Percentiles rank a stretch among this genome's conserved stretches.
These are phyloP conservation scores for Monoraphidium neglectum DNA, from an alignment of 139 green algal species.

Conservation along the genomic window DNA sequence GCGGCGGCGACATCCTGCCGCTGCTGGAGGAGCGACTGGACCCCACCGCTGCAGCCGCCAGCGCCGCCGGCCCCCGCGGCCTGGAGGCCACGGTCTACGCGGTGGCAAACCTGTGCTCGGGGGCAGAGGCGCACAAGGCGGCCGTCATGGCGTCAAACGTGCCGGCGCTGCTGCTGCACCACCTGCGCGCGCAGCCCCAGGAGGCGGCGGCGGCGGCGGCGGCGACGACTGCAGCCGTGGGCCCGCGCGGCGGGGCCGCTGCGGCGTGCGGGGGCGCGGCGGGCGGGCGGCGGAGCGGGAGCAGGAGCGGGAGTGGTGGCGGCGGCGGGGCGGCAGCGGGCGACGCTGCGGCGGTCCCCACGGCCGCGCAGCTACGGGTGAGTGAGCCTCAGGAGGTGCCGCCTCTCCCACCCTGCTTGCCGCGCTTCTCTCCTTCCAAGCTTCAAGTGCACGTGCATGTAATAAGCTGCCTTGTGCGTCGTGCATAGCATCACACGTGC, in stretches of 20 bases:
- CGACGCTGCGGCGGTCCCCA: neutral
- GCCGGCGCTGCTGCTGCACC: constrained; percentile 33
- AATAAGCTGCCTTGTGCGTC: no score
- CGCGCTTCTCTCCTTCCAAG: no score
- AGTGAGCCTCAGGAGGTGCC: no score
- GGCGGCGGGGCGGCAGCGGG: neutral
- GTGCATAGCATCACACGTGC: no score
- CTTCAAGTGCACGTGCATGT: no score
- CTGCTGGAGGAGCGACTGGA: constrained; percentile 45
- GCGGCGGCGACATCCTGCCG: constrained; percentile 30
- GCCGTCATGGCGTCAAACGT: constrained; percentile 29
- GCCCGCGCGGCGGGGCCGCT: neutral
- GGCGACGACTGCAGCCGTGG: neutral
- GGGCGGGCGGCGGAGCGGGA: neutral
- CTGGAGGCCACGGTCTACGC: constrained; percentile 35
- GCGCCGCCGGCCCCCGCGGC: neutral
- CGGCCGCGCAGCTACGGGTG: no score
- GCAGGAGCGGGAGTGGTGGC: neutral
- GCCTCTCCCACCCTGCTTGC: no score
- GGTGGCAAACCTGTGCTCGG: constrained; percentile 45
- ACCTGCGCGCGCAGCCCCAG: neutral
- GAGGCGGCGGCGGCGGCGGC: neutral
- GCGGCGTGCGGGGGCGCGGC: neutral
- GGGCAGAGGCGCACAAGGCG: constrained; percentile 26
- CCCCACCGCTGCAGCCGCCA: constrained; percentile 15